Evolutionary conservation across 2,329 filamentous ascomycete genomes (phyloP).

Genomic region (Chrysosphaeria jannelii): DNA sequence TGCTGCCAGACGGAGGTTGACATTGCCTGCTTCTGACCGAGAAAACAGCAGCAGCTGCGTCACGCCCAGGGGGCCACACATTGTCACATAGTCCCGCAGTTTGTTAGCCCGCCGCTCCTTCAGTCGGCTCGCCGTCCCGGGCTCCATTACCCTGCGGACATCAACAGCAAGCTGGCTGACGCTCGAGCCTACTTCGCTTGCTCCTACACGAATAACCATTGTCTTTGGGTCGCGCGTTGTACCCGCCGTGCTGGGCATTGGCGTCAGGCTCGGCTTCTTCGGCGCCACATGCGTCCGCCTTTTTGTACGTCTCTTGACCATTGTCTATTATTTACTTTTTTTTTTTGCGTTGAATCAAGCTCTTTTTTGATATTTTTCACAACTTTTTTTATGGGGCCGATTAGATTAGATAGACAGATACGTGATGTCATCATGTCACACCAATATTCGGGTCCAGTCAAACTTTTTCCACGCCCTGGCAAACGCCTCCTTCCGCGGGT

Average conservation of each 20-base stretch:
- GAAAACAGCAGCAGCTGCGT: slow-evolving; percentile 85
- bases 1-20: slow-evolving; percentile 63
- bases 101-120: slow-evolving; percentile 76
- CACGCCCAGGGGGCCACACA: slow-evolving; percentile 83
- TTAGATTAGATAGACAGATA: no score
- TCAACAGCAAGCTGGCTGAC: slow-evolving; percentile 78
- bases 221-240: slow-evolving; percentile 54
- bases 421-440: no score
- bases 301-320: slow-evolving; percentile 61
- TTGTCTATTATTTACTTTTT: slow-evolving; percentile 11
- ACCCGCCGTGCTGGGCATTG: slow-evolving; percentile 25
- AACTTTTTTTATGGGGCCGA: neutral
- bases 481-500: slow-evolving; percentile 44
- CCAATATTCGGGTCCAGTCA: slow-evolving; percentile 45
- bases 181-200: slow-evolving; percentile 72
- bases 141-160: slow-evolving; percentile 83
- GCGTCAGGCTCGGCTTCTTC: slow-evolving; percentile 21
- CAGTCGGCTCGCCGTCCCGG: slow-evolving; percentile 63
- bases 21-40: slow-evolving; percentile 65
- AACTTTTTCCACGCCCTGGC: slow-evolving; percentile 71
- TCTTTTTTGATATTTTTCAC: neutral
- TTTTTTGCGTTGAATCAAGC: neutral
- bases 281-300: slow-evolving; percentile 63
- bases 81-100: slow-evolving; percentile 73
- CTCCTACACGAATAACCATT: slow-evolving; percentile 95